Evolutionary conservation across 208 protist species (phyloP).

Genomic region (Wallacemonas sp.): DNA sequence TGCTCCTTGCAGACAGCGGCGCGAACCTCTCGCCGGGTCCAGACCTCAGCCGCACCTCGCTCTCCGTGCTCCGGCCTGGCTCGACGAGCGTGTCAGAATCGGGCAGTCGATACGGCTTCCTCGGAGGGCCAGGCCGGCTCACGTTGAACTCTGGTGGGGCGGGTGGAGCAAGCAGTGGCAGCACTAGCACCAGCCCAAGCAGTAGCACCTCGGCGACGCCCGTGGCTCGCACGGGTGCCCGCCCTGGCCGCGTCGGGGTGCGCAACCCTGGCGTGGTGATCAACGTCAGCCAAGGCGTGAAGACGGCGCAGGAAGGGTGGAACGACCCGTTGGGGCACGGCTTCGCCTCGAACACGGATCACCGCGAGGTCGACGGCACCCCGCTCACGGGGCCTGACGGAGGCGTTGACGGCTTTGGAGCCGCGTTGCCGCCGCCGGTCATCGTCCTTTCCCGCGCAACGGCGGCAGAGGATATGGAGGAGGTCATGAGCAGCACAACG

Average conservation of each 20-base stretch:
- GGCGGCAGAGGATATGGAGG: background rate
- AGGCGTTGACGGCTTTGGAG: too few relatives aligned
- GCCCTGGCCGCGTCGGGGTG: background rate
- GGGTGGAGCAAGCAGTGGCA: background rate
- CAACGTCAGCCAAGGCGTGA: constrained; percentile 11
- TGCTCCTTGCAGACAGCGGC: background rate
- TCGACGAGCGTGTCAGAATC: background rate
- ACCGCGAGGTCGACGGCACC: constrained; percentile 4
- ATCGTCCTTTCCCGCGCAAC: too few relatives aligned
- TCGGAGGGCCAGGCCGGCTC: background rate
- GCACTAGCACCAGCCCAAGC: background rate
- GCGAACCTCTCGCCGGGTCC: background rate
- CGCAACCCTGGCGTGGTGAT: constrained; percentile 11
- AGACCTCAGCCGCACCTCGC: constrained; percentile 1
- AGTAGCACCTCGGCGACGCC: background rate
- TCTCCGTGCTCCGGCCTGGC: background rate
- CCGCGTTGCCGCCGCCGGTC: background rate
- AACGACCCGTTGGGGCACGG: constrained; percentile 2
- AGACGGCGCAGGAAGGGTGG: background rate
- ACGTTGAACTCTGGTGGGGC: background rate
- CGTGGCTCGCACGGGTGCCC: background rate
- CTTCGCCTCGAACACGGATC: background rate
- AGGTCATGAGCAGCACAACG: background rate
- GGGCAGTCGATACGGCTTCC: too few relatives aligned
- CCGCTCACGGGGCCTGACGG: constrained; percentile 1